Base-by-base conservation (phyloP, 495 filamentous ascomycete genomes). In the Pyrenopolyporus hunteri region DNA sequence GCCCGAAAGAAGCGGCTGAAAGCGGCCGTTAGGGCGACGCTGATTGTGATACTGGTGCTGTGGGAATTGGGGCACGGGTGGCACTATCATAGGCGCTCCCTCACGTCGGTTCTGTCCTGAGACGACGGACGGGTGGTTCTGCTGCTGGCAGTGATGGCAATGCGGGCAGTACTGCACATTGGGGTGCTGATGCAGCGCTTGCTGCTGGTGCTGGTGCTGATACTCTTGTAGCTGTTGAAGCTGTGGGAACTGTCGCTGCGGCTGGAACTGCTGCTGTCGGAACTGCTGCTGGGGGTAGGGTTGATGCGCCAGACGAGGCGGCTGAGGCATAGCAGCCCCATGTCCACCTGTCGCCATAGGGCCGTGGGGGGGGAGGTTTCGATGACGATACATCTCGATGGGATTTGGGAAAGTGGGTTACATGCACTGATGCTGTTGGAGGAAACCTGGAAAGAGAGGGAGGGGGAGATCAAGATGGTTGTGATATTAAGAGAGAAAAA, bases 251-350 rank as follows among this genome's bases (percentile, higher is more conserved):
- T 10, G 31, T n/a, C n/a, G 40, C 40, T 44, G 20, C 14, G 13
- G 23, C 13, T 29, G 26, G 8, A 31, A 45, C 42, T 43, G 31
- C 9, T 0, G 40, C 14, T 8, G 28, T 33, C 9, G 19, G n/a
- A 22, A 22, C 13, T 10, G 31, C 10, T 16, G 26, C 5, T 3
- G 55, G 8, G 36, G 29, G 16, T 6, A 7, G 0, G 40, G 28
- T 16, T 22, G 9, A 26, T 45, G 45, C 22, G 17, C 28, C 2
- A 23, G 8, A 49, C 20, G 36, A 22, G 36, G 36, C n/a, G 13
- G 28, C 33, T 20, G 46, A 51, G 42, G 45, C 23, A 56, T 52
- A 29, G 25, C 2, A 22, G 33, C 51, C 20, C 11, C 43, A 62
- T 32, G 6, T 42, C 29, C 29, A 37, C 28, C 26, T 25, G 46